Percentiles rank a stretch among this genome's conserved stretches.
Conservation (phyloP, 371 early-diverging fungal genomes). For the Haplosporangium sp. region DNA sequence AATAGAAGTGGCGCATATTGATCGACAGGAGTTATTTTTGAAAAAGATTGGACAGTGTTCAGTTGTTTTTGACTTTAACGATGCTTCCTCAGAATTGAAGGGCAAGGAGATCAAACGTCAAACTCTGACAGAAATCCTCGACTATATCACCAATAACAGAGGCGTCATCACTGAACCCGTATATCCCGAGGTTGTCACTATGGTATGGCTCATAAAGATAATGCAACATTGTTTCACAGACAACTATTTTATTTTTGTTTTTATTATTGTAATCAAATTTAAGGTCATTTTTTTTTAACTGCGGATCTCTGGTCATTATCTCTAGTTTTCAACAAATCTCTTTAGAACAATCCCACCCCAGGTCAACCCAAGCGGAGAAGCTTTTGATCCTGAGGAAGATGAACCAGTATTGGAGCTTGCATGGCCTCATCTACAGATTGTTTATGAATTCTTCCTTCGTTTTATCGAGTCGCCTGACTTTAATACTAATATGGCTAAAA, state of each 20-base stretch:
- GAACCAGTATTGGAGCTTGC: conserved; percentile 95
- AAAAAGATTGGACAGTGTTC: conserved; percentile 91
- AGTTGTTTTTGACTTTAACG: conserved; percentile 94
- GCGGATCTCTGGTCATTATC: neutral
- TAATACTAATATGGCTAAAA: conserved; percentile 93
- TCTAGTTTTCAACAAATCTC: conserved; percentile 88
- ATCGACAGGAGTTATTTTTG: conserved; percentile 84
- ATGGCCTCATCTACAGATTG: conserved; percentile 98
- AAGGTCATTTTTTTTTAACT: neutral
- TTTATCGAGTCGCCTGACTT: conserved; percentile 98
- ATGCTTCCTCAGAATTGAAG: conserved; percentile 84
- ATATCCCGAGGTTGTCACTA: conserved; percentile 90
- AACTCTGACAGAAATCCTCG: conserved; percentile 90
- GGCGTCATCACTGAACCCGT: conserved; percentile 87
- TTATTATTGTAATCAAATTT: neutral
- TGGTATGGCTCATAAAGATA: conserved; percentile 70
- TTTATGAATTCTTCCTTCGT: conserved; percentile 96
- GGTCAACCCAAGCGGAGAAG: conserved; percentile 90
- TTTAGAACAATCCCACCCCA: conserved; percentile 96
- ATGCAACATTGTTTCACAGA: neutral
- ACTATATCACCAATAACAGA: conserved; percentile 88
- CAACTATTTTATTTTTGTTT: neutral
- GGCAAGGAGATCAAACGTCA: conserved; percentile 96
- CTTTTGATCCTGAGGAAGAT: conserved; percentile 98
- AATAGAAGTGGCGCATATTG: conserved; percentile 76